Conservation (phyloP, 2,329 filamentous ascomycete genomes). For the Ophiostoma himal-ulmi region DNA sequence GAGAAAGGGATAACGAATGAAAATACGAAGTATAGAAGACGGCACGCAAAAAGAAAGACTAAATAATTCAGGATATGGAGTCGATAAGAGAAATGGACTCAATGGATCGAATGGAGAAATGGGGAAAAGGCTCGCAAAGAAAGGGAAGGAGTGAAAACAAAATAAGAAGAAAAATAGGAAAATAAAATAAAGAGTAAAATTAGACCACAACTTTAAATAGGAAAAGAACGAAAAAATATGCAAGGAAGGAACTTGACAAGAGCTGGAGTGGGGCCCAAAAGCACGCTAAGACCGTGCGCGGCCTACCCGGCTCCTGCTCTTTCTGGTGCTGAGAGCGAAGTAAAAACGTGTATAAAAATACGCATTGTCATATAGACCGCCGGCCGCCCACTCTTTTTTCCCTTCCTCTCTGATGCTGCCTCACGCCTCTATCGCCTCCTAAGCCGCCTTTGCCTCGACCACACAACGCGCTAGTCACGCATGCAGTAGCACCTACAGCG, state of each 20-base stretch:
- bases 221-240: constrained; percentile 14
- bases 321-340: constrained; percentile 13
- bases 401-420: constrained; percentile 18
- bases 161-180: constrained; percentile 3
- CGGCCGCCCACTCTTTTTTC: constrained; percentile 28
- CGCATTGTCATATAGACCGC: constrained; percentile 31
- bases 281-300: constrained; percentile 25
- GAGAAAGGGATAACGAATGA: neutral
- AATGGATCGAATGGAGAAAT: neutral
- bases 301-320: constrained; percentile 22
- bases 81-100: neutral
- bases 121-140: neutral
- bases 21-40: neutral
- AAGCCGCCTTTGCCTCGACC: neutral
- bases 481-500: constrained; percentile 9
- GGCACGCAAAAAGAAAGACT: neutral
- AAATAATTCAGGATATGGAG: neutral
- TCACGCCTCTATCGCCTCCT: constrained; percentile 13
- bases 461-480: constrained; percentile 14
- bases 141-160: neutral
- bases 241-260: constrained; percentile 17
- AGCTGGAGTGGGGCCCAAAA: constrained; percentile 18
- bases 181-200: constrained; percentile 5
- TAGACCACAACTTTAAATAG: neutral
- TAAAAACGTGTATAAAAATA: constrained; percentile 33